Evolutionary conservation across 2,329 filamentous ascomycete genomes (phyloP), one percentile per base, ranked within the genome.

Genomic region (Scolecobasidium constrictum): DNA sequence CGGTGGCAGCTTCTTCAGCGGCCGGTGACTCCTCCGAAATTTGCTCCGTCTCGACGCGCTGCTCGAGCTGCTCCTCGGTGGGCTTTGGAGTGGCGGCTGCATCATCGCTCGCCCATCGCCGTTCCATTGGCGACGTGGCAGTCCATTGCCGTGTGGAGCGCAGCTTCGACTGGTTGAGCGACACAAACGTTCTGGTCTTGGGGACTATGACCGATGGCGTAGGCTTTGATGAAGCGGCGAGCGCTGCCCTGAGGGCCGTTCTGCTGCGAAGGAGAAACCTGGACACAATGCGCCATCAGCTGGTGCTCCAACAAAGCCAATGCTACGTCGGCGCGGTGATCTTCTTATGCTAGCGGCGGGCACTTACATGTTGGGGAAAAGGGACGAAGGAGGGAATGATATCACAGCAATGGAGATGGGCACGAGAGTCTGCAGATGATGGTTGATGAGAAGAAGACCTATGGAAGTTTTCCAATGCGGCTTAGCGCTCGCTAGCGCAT

Each of bases 11-110:
- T 31, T 56, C 56, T 15, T 55, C 51, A 34, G 58, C 57, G 11
- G 56, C 57, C n/a, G n/a, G n/a, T n/a, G n/a, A n/a, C 51, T 64
- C 59, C 18, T 57, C 57, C 45, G 61, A 62, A 12, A 55, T 50
- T 42, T 48, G 37, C 16, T 48, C 52, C 42, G 60, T 49, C 16
- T 33, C 42, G 5, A 47, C 46, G 19, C 46, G 45, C 50, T 64
- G 58, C 15, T 56, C 56, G 44, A 60, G 61, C 13, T 56, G 50
- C 46, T 51, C 39, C 41, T 60, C 49, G 17, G 31, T 46, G 11
- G 48, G 46, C 21, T 46, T 47, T 33, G 44, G n/a, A n/a, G n/a
- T n/a, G n/a, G n/a, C n/a, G n/a, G n/a, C n/a, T n/a, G n/a, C n/a
- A n/a, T n/a, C n/a, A n/a, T 31, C 26, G n/a, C 26, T 31, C 9